phyloP scores from a whole-genome alignment of 495 filamentous ascomycete species.

The Penicillium waksmanii region DNA sequence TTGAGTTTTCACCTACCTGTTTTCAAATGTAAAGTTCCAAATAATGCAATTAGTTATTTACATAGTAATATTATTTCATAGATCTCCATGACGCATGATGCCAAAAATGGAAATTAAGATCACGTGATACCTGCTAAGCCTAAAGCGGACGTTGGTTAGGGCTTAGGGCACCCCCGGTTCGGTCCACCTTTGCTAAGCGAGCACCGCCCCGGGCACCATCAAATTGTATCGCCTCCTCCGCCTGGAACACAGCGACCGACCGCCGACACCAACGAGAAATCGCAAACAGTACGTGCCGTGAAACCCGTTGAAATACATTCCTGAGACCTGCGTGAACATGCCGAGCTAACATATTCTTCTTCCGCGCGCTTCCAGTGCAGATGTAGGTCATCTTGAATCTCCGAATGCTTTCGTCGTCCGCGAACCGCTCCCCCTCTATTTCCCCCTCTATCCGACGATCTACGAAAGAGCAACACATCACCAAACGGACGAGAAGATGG shows the following conservation, averaged over 20 bases:
- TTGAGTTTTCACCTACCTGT: too few relatives aligned
- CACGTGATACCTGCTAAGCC: constrained; percentile 12
- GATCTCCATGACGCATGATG: constrained; percentile 6
- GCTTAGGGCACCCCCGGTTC: constrained; percentile 42
- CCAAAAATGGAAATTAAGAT: constrained; percentile 8
- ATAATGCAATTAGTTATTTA: too few relatives aligned
- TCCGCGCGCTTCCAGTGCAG: constrained; percentile 66
- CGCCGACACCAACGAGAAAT: constrained; percentile 55
- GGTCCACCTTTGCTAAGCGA: constrained; percentile 52
- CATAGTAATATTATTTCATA: background rate
- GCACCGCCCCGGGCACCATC: constrained; percentile 34
- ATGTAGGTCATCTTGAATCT: constrained; percentile 61
- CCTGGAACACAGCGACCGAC: constrained; percentile 51
- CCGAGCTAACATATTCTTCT: constrained; percentile 45
- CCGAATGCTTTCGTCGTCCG: constrained; percentile 20
- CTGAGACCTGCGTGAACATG: constrained; percentile 21
- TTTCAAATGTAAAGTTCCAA: too few relatives aligned
- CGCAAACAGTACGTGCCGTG: constrained; percentile 62
- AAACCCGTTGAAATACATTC: constrained; percentile 16
- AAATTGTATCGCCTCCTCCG: constrained; percentile 50
- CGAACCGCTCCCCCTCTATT: constrained; percentile 18
- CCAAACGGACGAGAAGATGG: constrained; percentile 18
- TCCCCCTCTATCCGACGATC: constrained; percentile 3
- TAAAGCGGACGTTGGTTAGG: constrained; percentile 33
- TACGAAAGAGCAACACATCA: constrained; percentile 12